Evolutionary conservation across 441 rosid species (phyloP), one percentile per base, ranked within the genome.

Genomic region (Croton laevigatus): DNA sequence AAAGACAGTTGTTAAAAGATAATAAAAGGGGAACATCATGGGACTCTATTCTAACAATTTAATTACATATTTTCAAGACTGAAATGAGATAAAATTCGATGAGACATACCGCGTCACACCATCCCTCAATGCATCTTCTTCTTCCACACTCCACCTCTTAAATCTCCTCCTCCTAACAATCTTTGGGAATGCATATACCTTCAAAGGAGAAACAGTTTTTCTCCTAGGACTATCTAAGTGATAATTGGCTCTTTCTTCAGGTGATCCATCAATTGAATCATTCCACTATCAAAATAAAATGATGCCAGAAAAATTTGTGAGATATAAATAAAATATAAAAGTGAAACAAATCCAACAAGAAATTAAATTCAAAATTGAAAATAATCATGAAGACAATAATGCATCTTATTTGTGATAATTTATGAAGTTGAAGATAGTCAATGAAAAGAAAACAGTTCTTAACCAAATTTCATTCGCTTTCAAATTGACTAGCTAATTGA

Each of bases 71-170:
- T 13, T 49, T 11, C 16, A 37, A n/a, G 49, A 20, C 13, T 54
- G 11, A 22, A 22, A 70, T 11, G 4, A 20, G 6, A n/a, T 57
- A 57, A 51, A 10, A 4, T n/a, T 54, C 45, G 14, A 48, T 8
- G 22, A 38, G 6, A 53, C 82, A 40, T 81, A 87, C 86, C 59
- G 53, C 23, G 62, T 23, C 40, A 81, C 86, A 8, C 78, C 89
- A 27, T 75, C 80, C 59, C 77, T 74, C 77, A 85, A 68, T 13
- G 84, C 84, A 10, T 85, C 81, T 80, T 85, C 94, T 75, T 87
- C 91, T 73, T 81, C 80, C 27, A 69, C 3, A 34, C 76, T 83
- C 90, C 90, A 89, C 66, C 54, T 73, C 61, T 69, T 85, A 36
- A 10, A 59, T 53, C 13, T 63, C 62, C 90, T 85, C 73, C 82